Conservation (phyloP, 2,329 filamentous ascomycete genomes). For the Phaeosphaeria sp. region DNA sequence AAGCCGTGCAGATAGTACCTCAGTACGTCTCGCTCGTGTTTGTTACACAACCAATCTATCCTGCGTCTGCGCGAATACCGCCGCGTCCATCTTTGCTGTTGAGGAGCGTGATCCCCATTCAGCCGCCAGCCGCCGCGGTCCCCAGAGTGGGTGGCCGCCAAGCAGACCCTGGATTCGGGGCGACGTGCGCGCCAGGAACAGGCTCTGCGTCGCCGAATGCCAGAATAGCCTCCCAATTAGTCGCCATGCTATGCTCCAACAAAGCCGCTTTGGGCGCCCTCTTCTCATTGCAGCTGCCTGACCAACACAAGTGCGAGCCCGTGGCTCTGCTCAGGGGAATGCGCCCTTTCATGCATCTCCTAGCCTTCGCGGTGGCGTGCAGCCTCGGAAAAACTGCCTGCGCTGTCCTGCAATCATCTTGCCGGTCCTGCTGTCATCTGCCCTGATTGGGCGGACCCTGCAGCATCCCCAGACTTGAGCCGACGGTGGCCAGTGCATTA, state of each 20-base stretch:
- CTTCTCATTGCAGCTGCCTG: slow-evolving; percentile 1
- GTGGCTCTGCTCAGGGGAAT: not conserved
- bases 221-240: slow-evolving; percentile 3
- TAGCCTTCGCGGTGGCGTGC: not conserved
- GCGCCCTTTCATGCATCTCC: slow-evolving; percentile 8
- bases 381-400: slow-evolving; percentile 18
- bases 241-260: not conserved
- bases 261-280: not conserved
- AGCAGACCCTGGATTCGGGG: slow-evolving; percentile 2
- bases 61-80: not conserved
- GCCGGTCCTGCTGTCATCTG: slow-evolving; percentile 8
- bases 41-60: not conserved
- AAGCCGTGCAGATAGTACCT: not conserved
- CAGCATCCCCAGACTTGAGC: slow-evolving; percentile 3
- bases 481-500: not conserved
- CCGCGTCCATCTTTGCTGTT: not conserved
- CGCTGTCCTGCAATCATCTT: slow-evolving; percentile 15
- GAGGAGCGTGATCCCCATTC: not conserved
- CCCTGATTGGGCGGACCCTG: slow-evolving; percentile 1
- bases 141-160: slow-evolving; percentile 1
- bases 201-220: not conserved
- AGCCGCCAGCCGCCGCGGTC: not conserved
- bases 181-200: not conserved
- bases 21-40: not conserved
- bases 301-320: not conserved